Conservation (phyloP, 768 basidiomycete genomes). For the Leccinum variicolor region DNA sequence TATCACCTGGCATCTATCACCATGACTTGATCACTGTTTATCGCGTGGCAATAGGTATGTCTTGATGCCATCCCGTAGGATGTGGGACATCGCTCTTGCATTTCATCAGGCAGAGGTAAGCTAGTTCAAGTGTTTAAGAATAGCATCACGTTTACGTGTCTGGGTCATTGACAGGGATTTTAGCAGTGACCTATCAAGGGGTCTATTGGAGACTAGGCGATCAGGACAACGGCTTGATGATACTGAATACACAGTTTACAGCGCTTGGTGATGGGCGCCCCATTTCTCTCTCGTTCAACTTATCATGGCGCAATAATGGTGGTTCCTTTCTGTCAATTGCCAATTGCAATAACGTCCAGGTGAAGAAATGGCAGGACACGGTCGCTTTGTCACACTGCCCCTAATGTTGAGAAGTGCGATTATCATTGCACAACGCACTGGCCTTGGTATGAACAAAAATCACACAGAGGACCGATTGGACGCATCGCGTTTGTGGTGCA, state of each 20-base stretch:
- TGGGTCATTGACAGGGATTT: conserved; percentile 5
- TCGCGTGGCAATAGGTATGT: not conserved
- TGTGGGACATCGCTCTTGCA: not conserved
- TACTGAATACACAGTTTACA: not conserved
- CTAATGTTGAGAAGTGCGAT: too few relatives aligned
- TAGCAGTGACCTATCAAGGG: conserved; percentile 12
- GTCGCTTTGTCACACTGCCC: not conserved
- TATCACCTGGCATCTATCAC: not conserved
- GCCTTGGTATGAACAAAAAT: not conserved
- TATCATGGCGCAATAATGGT: not conserved
- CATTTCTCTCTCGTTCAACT: not conserved
- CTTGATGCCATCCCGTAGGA: not conserved
- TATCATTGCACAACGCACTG: too few relatives aligned
- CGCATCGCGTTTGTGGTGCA: too few relatives aligned
- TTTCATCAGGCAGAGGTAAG: not conserved
- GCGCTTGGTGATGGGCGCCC: not conserved
- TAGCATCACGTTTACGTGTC: not conserved
- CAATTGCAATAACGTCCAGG: not conserved
- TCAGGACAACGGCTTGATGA: not conserved
- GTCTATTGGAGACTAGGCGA: not conserved
- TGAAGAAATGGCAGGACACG: not conserved
- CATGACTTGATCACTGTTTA: not conserved
- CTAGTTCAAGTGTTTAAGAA: not conserved
- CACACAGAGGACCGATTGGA: not conserved
- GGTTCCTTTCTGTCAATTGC: not conserved